Evolutionary conservation across 2,329 filamentous ascomycete genomes (phyloP), one percentile per base, ranked within the genome.

Genomic region (Alternaria atra): DNA sequence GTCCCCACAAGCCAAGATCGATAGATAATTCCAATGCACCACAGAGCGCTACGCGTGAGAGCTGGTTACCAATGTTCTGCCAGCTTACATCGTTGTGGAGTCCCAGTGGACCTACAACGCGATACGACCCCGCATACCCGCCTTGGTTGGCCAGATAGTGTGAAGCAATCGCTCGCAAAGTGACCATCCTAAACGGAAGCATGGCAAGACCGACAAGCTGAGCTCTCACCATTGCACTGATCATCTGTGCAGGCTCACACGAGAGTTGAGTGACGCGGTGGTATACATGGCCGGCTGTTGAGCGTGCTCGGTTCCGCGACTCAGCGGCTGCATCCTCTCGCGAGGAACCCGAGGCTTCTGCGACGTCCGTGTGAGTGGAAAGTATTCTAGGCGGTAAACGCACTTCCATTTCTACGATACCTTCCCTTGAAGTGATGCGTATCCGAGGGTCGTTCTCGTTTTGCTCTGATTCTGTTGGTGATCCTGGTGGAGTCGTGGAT

Each of bases 381-480:
- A 77, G 64, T 29, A 75, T 61, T 37, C 73, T 71, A 47, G 74
- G 68, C 8, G 77, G 77, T 17, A 79, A 63, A 20, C 74, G 73
- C 6, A 79, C 77, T 61, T 79, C 77, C 68, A 79, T 76, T 56
- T 78, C 76, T 23, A 79, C 76, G 23, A 78, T 73, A 4, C 74
- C 74, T 54, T 76, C 75, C 27, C 77, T 65, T n/a, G 71, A 76
- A 6, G 76, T 78, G 30, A 79, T 79, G n/a, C 77, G 70, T 25
- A 79, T 78, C 30, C 74, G 69, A 7, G 77, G 76, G 43, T 79
- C 75, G 39, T 73, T 70, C 35, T 73, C 71, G 20, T 74, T 68
- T 20, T 73, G 64, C 39, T 70, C 74, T 29, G 66, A 71, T 15
- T 52, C 64, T 10, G 70, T 73, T 32, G 71, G 70, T 25, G 73